Evolutionary conservation across 148 eudicot species (phyloP).

Genomic region (Rhododendron kiyosumense): DNA sequence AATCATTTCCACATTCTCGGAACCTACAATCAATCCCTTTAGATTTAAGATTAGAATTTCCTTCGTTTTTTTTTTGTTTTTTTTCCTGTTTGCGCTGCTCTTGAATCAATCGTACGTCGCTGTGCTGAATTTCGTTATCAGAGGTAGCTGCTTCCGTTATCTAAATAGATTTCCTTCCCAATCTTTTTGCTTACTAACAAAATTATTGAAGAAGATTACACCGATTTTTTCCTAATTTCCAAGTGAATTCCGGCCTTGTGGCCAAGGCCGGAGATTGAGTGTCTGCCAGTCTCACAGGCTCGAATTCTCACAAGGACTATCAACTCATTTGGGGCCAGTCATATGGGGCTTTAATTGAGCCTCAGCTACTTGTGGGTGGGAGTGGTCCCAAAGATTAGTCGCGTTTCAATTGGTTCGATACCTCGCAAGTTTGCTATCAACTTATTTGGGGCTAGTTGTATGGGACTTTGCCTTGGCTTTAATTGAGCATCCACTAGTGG

Average conservation of each 20-base stretch:
- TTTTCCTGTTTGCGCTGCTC: neutral
- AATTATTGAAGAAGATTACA: neutral
- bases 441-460: neutral
- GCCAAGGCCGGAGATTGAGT: neutral
- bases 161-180: neutral
- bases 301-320: neutral
- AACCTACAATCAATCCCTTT: neutral
- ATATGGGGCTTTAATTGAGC: too few relatives aligned
- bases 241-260: neutral
- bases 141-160: conserved; percentile 2
- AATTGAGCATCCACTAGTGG: neutral
- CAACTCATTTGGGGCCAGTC: neutral
- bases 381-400: neutral
- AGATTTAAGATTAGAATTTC: neutral
- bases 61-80: neutral
- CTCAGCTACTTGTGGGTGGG: neutral
- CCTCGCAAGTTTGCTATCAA: neutral
- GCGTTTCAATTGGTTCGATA: neutral
- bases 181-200: neutral
- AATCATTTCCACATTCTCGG: neutral
- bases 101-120: neutral
- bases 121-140: conserved; percentile 4
- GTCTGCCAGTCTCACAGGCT: neutral
- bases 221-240: neutral
- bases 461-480: neutral